Base-by-base conservation (phyloP, 2,329 filamentous ascomycete species). In the Penicillium sumatraense region DNA sequence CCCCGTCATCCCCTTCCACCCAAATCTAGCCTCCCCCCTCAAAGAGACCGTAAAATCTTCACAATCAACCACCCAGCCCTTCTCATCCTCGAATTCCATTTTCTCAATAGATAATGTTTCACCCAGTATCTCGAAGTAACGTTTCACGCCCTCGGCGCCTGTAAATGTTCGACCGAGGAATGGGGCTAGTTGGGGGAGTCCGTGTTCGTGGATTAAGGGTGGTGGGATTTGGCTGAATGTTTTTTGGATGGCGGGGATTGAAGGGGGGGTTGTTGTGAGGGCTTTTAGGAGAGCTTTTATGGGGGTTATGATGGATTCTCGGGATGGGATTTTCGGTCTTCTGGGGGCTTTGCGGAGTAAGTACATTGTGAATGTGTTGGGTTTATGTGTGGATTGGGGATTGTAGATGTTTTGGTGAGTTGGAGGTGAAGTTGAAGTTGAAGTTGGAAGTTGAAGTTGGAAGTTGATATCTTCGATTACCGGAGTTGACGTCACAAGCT, bases 161-260 rank as follows among this genome's bases (percentile, higher is more conserved):
- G 61, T 70, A 59, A 76, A 78, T n/a, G 68, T 63, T 13, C 73
- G 73, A 27, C 76, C 75, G 3, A 78, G 63, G 61, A 78, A 79
- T 2, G 76, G 76, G 3, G 75, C 72, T 18, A 77, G 65, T n/a
- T 63, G 48, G 1, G 66, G 61, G 23, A 74, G 71, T n/a, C 76
- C 76, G 61, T 78, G 72, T 59, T 79, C 76, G 55, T 75, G 63
- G 40, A 66, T 68, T 29, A 63, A 50, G 1, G 65, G 68, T 20
- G 48, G 49, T 2, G 70, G 66, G 10, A 53, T 26, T 1, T 61
- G 62, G 14, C 72, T 75, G 66, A 76, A 77, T 54, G 72, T 65
- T 46, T 50, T 24, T 64, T 51, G 18, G 63, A 50, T 16, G 56
- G 51, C 49, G 53, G 36, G 27, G 8, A 23, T 48, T 24, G 49